Evolutionary conservation across 179 eudicot species (phyloP), one percentile per base, ranked within the genome.

Genomic region (Spergularia azorica): DNA sequence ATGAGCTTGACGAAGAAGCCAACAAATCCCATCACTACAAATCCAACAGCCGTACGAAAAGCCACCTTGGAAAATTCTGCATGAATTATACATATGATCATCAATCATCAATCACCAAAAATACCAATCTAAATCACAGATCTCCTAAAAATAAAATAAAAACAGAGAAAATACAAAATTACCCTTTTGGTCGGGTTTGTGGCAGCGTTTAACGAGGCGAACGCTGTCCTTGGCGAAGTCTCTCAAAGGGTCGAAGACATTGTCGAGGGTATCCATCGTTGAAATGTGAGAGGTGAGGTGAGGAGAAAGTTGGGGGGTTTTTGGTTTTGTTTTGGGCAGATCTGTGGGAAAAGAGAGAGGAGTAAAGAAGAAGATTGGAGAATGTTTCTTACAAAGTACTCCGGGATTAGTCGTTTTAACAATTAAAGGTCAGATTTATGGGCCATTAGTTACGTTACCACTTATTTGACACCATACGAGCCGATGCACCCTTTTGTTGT

Each of bases 171-270:
- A 5, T 0, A 46, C 7, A 36, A 50, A 32, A 1, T 0, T 14
- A 85, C 92, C 94, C 85, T 88, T 88, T 56, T 85, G 88, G 81
- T 90, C 94, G 20, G 92, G 94, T 52, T 90, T 90, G 87, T 90
- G 94, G 81, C 94, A 90, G 1, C 94, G 85, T 84, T 90, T 90
- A 63, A 90, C 92, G 3, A 90, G 89, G 55, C 94, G 90, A 81
- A 85, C 73, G 67, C 90, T 88, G 84, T 90, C 94, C 79, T 84
- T 90, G n/a, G 89, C 66, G 86, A 90, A 90, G 10, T 90, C 94
- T 79, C 94, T 87, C 65, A 88, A 65, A 1, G 94, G 94, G 75
- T 88, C 94, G 73, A 90, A 83, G 14, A 88, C 90, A 32, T 79
- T 70, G 74, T 90, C 94, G 0, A 90, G 64, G 2, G 89, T 88